phyloP scores from a whole-genome alignment of 192 early-diverging fungal genomes.

The Backusella westeae region DNA sequence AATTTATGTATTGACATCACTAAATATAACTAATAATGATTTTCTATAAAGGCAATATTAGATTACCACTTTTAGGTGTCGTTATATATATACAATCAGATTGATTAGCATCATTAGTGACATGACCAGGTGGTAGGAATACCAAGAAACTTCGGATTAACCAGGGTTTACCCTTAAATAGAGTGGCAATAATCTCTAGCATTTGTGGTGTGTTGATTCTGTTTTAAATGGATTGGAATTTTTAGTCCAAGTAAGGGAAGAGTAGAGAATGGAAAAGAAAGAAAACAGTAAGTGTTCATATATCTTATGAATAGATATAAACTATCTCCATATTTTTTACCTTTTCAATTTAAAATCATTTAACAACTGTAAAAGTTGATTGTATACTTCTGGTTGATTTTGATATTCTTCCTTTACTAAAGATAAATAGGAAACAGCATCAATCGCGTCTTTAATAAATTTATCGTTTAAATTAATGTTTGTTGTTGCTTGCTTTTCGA shows the following conservation, averaged over 20 bases:
- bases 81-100: constrained; percentile 19
- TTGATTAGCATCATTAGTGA: constrained; percentile 8
- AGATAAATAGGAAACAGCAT: constrained; percentile 22
- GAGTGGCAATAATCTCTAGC: constrained; percentile 17
- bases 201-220: constrained; percentile 25
- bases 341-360: constrained; percentile 22
- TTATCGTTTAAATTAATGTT: neutral
- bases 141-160: constrained; percentile 25
- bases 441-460: constrained; percentile 2
- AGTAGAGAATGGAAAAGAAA: neutral
- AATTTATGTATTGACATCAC: too few species aligned
- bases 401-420: constrained; percentile 8
- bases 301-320: neutral
- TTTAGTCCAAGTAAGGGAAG: too few species aligned
- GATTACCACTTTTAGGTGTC: constrained; percentile 11
- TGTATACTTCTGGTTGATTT: constrained; percentile 11
- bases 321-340: neutral
- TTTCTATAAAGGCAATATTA: neutral
- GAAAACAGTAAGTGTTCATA: neutral
- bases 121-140: constrained; percentile 30
- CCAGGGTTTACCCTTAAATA: constrained; percentile 22
- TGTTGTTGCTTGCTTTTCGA: neutral
- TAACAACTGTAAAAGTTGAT: constrained; percentile 18
- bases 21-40: neutral
- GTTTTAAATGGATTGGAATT: neutral